Conservation (phyloP, 2,329 filamentous ascomycete species). For the Hypoxylon sp. region DNA sequence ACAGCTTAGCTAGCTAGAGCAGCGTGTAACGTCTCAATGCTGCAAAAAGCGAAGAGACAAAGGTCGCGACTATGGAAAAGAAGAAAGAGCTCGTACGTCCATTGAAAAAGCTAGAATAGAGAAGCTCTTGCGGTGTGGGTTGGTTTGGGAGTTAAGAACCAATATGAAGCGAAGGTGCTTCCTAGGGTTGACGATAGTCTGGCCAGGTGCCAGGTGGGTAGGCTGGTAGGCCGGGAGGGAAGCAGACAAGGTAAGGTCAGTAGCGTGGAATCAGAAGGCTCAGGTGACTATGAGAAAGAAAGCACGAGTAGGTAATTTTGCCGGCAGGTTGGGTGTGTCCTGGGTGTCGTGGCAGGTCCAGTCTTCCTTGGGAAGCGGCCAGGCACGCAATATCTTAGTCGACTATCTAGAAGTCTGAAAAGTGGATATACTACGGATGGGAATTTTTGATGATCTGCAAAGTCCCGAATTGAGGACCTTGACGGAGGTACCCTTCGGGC, state of each 20-base stretch:
- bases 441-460: conserved; percentile 41
- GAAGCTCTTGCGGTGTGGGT: conserved; percentile 23
- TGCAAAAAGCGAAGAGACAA: conserved; percentile 32
- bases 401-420: conserved; percentile 46
- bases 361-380: conserved; percentile 21
- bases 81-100: conserved; percentile 27
- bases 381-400: conserved; percentile 41
- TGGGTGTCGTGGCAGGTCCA: conserved; percentile 22
- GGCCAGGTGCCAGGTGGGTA: conserved; percentile 2
- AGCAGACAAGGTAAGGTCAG: conserved; percentile 35
- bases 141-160: conserved; percentile 24
- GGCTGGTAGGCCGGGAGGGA: conserved; percentile 6
- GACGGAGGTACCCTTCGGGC: conserved; percentile 39
- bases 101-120: conserved; percentile 31
- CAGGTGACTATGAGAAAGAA: conserved; percentile 36
- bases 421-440: conserved; percentile 44
- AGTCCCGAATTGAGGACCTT: conserved; percentile 44
- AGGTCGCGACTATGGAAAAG: conserved; percentile 29
- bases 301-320: conserved; percentile 40
- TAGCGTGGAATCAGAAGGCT: conserved; percentile 36
- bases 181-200: conserved; percentile 41
- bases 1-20: conserved; percentile 8
- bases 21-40: conserved; percentile 29
- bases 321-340: conserved; percentile 32
- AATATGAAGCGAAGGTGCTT: conserved; percentile 29